phyloP scores from a whole-genome alignment of 208 protist genomes.

The Wallacemonas sp. region DNA sequence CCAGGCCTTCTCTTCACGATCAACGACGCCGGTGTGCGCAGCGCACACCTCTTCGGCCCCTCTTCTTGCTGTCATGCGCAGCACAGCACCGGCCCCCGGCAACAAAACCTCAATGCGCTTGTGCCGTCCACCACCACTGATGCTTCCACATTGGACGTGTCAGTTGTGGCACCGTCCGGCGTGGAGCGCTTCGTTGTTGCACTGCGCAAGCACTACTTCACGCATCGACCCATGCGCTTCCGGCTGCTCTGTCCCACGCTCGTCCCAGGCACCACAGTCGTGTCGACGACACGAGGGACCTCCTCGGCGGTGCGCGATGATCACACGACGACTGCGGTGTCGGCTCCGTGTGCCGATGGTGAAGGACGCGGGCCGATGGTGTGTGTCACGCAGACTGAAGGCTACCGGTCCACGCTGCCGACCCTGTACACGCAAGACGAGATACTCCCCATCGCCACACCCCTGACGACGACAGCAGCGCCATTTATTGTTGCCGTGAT shows the following conservation, averaged over 20 bases:
- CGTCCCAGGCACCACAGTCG: no score
- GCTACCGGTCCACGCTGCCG: neutral
- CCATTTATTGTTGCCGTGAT: constrained; percentile 33
- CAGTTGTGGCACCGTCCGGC: constrained; percentile 15
- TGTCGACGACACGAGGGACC: no score
- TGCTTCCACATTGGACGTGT: no score
- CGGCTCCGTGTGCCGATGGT: neutral
- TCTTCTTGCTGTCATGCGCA: constrained; percentile 18
- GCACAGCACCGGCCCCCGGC: neutral
- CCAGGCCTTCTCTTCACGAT: constrained; percentile 87
- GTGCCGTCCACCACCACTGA: no score
- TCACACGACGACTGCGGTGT: no score
- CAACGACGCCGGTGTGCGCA: constrained; percentile 70
- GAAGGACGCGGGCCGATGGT: neutral
- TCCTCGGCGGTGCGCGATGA: no score
- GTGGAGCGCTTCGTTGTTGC: constrained; percentile 48
- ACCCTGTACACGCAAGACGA: constrained; percentile 15
- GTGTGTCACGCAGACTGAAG: neutral
- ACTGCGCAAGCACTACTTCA: constrained; percentile 73
- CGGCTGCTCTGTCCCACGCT: constrained; percentile 32
- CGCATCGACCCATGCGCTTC: constrained; percentile 67
- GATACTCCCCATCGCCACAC: constrained; percentile 12
- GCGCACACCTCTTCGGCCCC: constrained; percentile 78
- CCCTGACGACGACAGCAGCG: neutral
- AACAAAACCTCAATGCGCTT: no score